phyloP scores from a whole-genome alignment of 345 rosid species.

The Eucalyptus sp. region DNA sequence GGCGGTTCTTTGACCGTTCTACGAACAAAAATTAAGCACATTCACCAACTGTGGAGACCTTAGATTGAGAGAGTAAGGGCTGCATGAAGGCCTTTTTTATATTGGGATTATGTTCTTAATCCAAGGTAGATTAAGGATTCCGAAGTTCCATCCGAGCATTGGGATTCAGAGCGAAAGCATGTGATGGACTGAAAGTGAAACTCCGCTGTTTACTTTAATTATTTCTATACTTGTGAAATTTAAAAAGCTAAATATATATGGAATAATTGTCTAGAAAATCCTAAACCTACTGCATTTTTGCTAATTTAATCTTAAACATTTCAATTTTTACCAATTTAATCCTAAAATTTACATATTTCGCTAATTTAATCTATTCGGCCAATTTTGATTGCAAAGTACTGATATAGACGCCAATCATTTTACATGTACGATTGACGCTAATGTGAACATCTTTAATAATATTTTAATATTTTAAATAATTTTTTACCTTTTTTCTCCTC shows the following conservation, averaged over 20 bases:
- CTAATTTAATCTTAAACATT: no score
- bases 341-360: no score
- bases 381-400: no score
- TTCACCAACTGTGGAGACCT: neutral
- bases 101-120: neutral
- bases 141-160: neutral
- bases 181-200: neutral
- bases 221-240: neutral
- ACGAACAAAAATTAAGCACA: neutral
- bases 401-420: accelerated
- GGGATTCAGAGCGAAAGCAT: neutral
- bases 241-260: neutral
- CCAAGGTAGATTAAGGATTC: neutral
- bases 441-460: no score
- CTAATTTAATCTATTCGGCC: neutral
- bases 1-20: neutral
- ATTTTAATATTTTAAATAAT: no score
- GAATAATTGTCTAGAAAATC: no score
- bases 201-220: neutral
- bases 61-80: neutral
- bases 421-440: accelerated
- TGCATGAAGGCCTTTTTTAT: neutral
- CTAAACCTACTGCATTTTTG: no score
- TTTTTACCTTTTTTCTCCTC: no score
- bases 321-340: no score